phyloP scores from a whole-genome alignment of 768 basidiomycete species.

The Lyophyllum semitale region DNA sequence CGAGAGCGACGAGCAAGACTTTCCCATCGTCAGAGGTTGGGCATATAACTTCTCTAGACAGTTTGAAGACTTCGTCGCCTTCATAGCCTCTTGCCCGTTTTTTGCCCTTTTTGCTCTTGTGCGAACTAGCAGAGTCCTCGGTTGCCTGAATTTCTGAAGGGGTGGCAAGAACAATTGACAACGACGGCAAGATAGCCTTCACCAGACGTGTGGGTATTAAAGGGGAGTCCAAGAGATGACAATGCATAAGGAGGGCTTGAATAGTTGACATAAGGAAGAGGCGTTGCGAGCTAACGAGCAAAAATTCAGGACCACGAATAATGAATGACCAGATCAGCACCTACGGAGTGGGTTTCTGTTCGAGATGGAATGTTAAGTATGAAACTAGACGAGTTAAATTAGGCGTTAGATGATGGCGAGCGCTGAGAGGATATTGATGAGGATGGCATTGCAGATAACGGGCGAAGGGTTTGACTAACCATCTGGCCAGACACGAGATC shows the following conservation, averaged over 20 bases:
- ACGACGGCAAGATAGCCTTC: slow-evolving; percentile 49
- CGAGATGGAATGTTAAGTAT: slow-evolving; percentile 60
- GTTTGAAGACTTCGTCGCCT: slow-evolving; percentile 71
- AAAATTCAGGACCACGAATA: slow-evolving; percentile 1
- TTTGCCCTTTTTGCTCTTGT: slow-evolving; percentile 56
- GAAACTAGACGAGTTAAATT: slow-evolving; percentile 54
- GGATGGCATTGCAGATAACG: neutral
- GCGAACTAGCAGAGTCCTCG: slow-evolving; percentile 22
- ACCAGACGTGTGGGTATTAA: slow-evolving; percentile 54
- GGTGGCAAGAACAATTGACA: slow-evolving; percentile 49
- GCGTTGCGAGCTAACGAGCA: slow-evolving; percentile 33
- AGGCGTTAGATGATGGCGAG: slow-evolving; percentile 54
- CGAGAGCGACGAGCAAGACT: slow-evolving; percentile 52
- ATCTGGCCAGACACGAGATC: slow-evolving; percentile 46
- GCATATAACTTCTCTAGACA: slow-evolving; percentile 47
- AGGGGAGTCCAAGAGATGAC: slow-evolving; percentile 48
- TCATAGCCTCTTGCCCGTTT: slow-evolving; percentile 73
- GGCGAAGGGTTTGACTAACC: slow-evolving; percentile 37
- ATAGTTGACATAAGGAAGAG: slow-evolving; percentile 48
- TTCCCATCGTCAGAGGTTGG: slow-evolving; percentile 51
- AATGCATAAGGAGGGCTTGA: slow-evolving; percentile 40
- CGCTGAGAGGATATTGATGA: slow-evolving; percentile 36
- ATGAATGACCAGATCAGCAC: slow-evolving; percentile 18
- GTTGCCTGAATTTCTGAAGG: slow-evolving; percentile 30
- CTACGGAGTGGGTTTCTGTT: slow-evolving; percentile 53